phyloP scores from a whole-genome alignment of 2,329 filamentous ascomycete genomes.

The Fusarium nurragi region DNA sequence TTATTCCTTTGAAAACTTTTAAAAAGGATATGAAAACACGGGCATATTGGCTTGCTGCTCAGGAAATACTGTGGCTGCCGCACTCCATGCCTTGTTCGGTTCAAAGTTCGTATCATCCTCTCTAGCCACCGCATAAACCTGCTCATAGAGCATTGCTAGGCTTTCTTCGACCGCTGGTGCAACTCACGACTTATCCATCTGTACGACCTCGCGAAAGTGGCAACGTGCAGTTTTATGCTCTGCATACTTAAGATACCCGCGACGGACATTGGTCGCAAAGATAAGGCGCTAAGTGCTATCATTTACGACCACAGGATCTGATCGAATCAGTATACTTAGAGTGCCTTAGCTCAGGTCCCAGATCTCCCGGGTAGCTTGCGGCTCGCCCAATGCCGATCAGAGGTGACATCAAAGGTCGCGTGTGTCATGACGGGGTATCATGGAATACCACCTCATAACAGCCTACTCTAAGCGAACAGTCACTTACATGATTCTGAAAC shows the following conservation, averaged over 20 bases:
- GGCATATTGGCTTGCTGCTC: neutral
- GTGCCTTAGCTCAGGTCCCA: slow-evolving; percentile 4
- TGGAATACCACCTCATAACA: neutral
- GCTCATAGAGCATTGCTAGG: neutral
- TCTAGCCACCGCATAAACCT: neutral
- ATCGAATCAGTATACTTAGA: slow-evolving; percentile 2
- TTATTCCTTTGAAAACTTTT: neutral
- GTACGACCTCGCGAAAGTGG: neutral
- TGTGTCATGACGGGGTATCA: neutral
- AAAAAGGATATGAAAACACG: neutral
- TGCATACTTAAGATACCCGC: slow-evolving; percentile 2
- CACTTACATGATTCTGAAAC: neutral
- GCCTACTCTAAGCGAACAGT: neutral
- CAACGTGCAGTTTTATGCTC: neutral
- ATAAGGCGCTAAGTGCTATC: slow-evolving; percentile 1
- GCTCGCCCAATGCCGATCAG: slow-evolving; percentile 1
- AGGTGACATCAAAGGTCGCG: neutral
- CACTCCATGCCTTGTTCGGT: neutral
- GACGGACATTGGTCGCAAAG: slow-evolving; percentile 3
- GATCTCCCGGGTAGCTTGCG: neutral
- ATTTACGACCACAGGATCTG: slow-evolving; percentile 21
- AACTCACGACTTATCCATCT: neutral
- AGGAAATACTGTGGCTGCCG: neutral
- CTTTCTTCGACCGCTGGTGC: neutral
- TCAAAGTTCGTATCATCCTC: neutral